A percentile compares a stretch with the other conserved stretches of the same genome.
Conservation (phyloP, 2,329 filamentous ascomycete species). For the Phialophora chinensis region DNA sequence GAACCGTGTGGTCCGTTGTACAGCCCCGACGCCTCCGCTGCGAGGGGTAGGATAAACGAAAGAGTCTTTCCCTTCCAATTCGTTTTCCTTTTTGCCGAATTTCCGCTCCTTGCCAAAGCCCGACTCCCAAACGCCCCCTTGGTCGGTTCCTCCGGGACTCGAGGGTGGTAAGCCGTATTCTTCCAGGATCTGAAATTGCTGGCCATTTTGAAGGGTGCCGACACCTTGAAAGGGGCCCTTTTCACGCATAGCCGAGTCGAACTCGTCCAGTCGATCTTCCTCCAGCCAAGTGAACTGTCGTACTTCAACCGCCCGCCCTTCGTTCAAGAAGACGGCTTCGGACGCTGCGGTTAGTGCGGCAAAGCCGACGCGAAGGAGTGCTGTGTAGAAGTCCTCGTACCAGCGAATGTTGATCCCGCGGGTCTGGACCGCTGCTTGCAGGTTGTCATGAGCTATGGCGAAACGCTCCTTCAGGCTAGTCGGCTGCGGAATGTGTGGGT, state of each 20-base stretch:
- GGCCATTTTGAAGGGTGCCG: constrained; percentile 22
- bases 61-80: constrained; percentile 37
- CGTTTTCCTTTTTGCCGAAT: constrained; percentile 46
- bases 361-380: constrained; percentile 84
- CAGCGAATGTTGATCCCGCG: constrained; percentile 79
- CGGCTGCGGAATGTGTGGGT: constrained; percentile 55
- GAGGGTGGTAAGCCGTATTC: constrained; percentile 41
- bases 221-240: constrained; percentile 25
- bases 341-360: constrained; percentile 89
- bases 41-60: constrained; percentile 47
- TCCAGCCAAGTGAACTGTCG: constrained; percentile 88
- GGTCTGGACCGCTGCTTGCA: constrained; percentile 89
- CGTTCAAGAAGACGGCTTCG: constrained; percentile 93
- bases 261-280: constrained; percentile 78
- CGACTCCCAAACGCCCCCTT: constrained; percentile 49
- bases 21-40: constrained; percentile 73
- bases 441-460: constrained; percentile 76
- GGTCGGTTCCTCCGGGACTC: constrained; percentile 44
- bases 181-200: constrained; percentile 42
- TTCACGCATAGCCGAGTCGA: constrained; percentile 60
- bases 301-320: constrained; percentile 77
- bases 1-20: constrained; percentile 78
- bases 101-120: constrained; percentile 56
- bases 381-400: constrained; percentile 95
- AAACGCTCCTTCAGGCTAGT: constrained; percentile 66